These are phyloP conservation scores for Globisporangium echinulatum DNA, from an alignment of 352 stramenopile genomes.

Conservation along the genomic window DNA sequence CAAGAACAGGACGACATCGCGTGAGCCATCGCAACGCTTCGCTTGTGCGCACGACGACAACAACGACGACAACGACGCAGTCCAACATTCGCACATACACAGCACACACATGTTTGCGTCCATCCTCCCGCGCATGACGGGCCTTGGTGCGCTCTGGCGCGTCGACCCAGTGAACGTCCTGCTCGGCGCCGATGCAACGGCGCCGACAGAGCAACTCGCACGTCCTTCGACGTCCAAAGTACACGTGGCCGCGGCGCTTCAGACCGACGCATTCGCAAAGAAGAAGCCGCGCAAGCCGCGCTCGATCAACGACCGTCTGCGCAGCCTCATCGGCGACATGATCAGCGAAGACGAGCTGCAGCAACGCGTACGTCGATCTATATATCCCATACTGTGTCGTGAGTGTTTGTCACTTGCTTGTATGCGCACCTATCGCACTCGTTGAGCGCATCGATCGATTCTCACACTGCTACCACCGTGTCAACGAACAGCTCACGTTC, in stretches of 20 bases:
- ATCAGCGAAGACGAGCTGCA: slow-evolving; percentile 56
- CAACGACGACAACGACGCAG: neutral
- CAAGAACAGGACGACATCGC: too few relatives aligned
- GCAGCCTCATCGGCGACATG: slow-evolving; percentile 49
- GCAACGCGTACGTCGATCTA: slow-evolving; percentile 23
- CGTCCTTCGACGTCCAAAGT: slow-evolving; percentile 25
- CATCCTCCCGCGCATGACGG: slow-evolving; percentile 13
- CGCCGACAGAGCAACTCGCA: neutral
- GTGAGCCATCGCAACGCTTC: too few relatives aligned
- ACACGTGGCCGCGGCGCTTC: slow-evolving; percentile 4
- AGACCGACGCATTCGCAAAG: neutral
- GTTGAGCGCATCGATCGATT: neutral
- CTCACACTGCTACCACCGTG: neutral
- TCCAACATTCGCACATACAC: neutral
- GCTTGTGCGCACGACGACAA: too few relatives aligned
- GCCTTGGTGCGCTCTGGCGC: slow-evolving; percentile 40
- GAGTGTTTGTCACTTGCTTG: neutral
- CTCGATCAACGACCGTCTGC: slow-evolving; percentile 59
- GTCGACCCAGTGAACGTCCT: slow-evolving; percentile 30
- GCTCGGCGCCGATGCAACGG: slow-evolving; percentile 2
- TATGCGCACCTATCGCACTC: neutral
- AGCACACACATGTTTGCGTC: slow-evolving; percentile 7
- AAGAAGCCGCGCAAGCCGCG: slow-evolving; percentile 8
- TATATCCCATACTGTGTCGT: neutral
- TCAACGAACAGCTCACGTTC: slow-evolving; percentile 39